Percentiles rank a stretch among this genome's conserved stretches.
These are phyloP conservation scores for Populus hybrid DNA, from an alignment of 441 rosid species.

Conservation along the genomic window DNA sequence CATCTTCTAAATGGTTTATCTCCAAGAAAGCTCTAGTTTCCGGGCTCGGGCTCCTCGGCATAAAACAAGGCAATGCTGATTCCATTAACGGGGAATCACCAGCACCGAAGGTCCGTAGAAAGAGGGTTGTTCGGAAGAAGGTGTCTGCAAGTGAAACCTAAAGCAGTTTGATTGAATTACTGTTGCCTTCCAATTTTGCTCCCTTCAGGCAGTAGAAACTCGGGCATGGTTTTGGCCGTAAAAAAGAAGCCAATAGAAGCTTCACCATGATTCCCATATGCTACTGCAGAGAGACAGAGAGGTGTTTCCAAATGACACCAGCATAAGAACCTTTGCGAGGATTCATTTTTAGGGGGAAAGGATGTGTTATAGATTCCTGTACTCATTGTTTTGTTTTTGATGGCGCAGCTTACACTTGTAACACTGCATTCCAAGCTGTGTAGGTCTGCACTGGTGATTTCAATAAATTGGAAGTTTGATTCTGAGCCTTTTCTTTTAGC, in stretches of 20 bases:
- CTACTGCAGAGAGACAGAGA: background rate
- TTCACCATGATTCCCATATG: background rate
- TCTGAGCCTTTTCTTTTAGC: background rate
- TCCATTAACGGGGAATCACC: constrained; percentile 39
- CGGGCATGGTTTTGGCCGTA: background rate
- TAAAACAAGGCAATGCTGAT: constrained; percentile 55
- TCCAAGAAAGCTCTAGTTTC: constrained; percentile 80
- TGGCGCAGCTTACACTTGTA: background rate
- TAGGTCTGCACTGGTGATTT: background rate
- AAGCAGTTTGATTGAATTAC: constrained; percentile 5
- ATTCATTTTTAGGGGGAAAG: background rate
- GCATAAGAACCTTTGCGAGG: background rate
- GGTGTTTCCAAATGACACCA: background rate
- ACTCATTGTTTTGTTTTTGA: background rate
- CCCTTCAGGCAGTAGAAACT: background rate
- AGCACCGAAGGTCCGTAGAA: constrained; percentile 69
- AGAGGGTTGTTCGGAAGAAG: constrained; percentile 83
- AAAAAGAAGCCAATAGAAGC: background rate
- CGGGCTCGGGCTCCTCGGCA: constrained; percentile 74
- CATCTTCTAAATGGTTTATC: constrained; percentile 77
- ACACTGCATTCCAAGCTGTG: background rate
- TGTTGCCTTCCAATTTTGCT: constrained; percentile 38
- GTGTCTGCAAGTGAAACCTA: constrained; percentile 47
- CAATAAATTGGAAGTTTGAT: background rate
- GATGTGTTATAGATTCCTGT: background rate